Evolutionary conservation across 202 grass and related monocot genomes (phyloP).

Genomic region (Carex sylvatica): DNA sequence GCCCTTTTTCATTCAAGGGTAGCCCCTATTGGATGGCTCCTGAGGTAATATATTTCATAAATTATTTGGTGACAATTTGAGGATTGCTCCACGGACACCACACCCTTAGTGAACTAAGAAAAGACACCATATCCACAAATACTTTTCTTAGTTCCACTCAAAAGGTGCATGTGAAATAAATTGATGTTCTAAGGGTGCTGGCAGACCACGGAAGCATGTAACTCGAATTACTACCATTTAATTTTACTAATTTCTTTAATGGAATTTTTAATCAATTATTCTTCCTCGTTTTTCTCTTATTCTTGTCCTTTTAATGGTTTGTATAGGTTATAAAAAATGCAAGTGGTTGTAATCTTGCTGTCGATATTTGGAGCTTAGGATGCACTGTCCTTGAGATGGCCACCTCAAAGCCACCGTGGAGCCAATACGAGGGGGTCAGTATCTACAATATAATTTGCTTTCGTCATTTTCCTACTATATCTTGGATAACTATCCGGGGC

Average conservation of each 20-base stretch:
- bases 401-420: conserved; percentile 98
- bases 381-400: conserved; percentile 99
- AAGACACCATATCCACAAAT: neutral
- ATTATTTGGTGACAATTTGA: neutral
- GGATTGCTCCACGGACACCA: neutral
- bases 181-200: neutral
- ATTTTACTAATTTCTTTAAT: conserved; percentile 25
- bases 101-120: neutral
- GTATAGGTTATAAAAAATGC: conserved; percentile 93
- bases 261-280: neutral
- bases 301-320: conserved; percentile 10
- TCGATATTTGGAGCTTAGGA: conserved; percentile 99
- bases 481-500: neutral
- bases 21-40: conserved; percentile 99
- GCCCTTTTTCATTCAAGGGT: conserved; percentile 91
- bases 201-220: neutral
- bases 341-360: conserved; percentile 91
- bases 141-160: too few species aligned
- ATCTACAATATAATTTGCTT: conserved; percentile 28
- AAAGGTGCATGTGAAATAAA: neutral
- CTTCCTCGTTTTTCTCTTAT: neutral
- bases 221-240: conserved; percentile 7
- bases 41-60: conserved; percentile 55
- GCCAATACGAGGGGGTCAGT: conserved; percentile 98
- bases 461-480: neutral